Conservation (phyloP, 176 grass and related monocot species). For the Lolium rigidum region DNA sequence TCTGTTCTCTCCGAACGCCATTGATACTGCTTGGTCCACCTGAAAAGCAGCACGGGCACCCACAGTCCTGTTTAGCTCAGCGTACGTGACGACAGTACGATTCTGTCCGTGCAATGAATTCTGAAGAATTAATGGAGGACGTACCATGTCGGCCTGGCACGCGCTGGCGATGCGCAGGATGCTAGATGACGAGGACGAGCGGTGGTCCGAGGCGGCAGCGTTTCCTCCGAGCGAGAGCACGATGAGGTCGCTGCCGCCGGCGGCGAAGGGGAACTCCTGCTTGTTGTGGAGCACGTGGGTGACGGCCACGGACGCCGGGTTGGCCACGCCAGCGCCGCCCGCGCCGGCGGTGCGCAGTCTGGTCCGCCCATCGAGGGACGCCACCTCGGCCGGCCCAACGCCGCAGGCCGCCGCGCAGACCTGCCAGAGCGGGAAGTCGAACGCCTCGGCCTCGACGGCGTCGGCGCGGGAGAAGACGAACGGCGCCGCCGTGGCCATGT, state of each 20-base stretch:
- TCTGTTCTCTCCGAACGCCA: slow-evolving; percentile 77
- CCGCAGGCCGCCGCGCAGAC: slow-evolving; percentile 67
- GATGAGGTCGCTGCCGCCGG: slow-evolving; percentile 61
- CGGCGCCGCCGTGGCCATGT: slow-evolving; percentile 59
- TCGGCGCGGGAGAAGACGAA: slow-evolving; percentile 96
- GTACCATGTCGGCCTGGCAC: slow-evolving; percentile 79
- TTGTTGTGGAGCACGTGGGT: slow-evolving; percentile 86
- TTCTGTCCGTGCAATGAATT: slow-evolving; percentile 17
- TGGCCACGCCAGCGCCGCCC: slow-evolving; percentile 40
- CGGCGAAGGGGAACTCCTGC: slow-evolving; percentile 77
- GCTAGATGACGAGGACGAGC: slow-evolving; percentile 38
- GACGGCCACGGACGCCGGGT: slow-evolving; percentile 60
- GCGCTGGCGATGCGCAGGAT: slow-evolving; percentile 66
- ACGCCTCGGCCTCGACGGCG: slow-evolving; percentile 82
- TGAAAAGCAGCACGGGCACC: slow-evolving; percentile 12
- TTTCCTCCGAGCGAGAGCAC: slow-evolving; percentile 69
- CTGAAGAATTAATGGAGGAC: not conserved
- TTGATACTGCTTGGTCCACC: slow-evolving; percentile 84
- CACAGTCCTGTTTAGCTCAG: slow-evolving; percentile 4
- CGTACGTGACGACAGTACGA: slow-evolving; percentile 3
- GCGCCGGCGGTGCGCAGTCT: slow-evolving; percentile 45
- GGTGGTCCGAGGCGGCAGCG: not conserved
- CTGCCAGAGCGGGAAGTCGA: slow-evolving; percentile 84
- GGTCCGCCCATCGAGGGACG: slow-evolving; percentile 59
- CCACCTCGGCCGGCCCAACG: slow-evolving; percentile 44